Base-by-base conservation (phyloP, 1,284 basidiomycete genomes). In the Sporisorium reilianum region DNA sequence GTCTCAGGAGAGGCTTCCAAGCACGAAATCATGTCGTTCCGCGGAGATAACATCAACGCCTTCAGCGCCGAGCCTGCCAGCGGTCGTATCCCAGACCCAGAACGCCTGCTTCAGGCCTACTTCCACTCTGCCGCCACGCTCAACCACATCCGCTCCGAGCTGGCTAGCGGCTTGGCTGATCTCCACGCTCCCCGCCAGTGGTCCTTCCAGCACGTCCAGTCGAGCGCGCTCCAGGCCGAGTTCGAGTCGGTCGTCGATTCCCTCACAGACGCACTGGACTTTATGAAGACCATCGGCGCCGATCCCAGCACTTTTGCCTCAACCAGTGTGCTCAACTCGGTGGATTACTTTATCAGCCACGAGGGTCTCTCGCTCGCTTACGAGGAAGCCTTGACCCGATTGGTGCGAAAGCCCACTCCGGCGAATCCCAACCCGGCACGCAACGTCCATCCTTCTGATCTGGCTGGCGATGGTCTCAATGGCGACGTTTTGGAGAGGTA, bases 1-100 rank as follows among this genome's bases (percentile, higher is more conserved):
- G 57, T 51, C n/a, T 58, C 76, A 0, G 70, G 69, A 23, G 55
- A 75, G 23, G 69, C 71, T 34, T 77, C 84, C 53, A 82, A 84
- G 45, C 62, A 80, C 34, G 82, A 85, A 57, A 80, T 86, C 0
- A 85, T 90, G 48, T 94, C 91, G 78, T 96, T 95, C 86, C 88
- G 93, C 90, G 96, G 97, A 2, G 95, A 99, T 86, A 98, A 97
- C 82, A 92, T 99, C 48, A 98, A 99, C 77, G 94, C 95, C 87
- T 91, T 87, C 83, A 80, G 84, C 23, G 66, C 85, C 36, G 87
- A 90, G 52, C 72, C 72, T 41, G 57, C 70, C n/a, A 56, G 53
- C 20, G 92, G 96, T 66, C 90, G 96, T 51, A 90, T 87, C 0
- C 94, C 96, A 0, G 90, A 97, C 85, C 95, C 96, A 0, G 91